phyloP scores from a whole-genome alignment of 164 flowering plant genomes.

The Tetrastigma voinierianum region DNA sequence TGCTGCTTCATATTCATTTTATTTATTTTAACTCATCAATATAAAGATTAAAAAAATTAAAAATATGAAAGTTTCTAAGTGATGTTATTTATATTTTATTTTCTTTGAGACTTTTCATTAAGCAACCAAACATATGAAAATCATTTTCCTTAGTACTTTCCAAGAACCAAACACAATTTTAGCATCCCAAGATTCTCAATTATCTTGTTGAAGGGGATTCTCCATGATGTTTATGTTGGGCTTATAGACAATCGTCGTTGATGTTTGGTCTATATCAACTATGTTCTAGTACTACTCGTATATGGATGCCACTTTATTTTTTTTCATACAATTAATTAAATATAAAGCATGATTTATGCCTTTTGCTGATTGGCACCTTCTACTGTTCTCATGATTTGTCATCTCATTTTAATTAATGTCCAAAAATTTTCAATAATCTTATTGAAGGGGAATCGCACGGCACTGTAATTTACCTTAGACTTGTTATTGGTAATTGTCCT shows the following conservation, averaged over 20 bases:
- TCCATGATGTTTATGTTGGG: neutral
- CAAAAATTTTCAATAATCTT: slow-evolving; percentile 1
- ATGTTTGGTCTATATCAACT: neutral
- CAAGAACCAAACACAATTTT: too few species aligned
- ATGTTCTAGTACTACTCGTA: neutral
- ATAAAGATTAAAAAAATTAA: too few species aligned
- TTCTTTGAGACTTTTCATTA: too few species aligned
- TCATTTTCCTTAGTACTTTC: too few species aligned
- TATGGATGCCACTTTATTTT: neutral
- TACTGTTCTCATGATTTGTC: neutral
- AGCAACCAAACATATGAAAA: too few species aligned
- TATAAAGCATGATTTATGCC: neutral
- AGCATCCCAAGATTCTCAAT: too few species aligned
- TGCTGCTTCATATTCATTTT: too few species aligned
- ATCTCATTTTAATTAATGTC: neutral
- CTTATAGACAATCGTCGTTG: neutral
- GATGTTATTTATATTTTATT: too few species aligned
- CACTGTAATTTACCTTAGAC: slow-evolving; percentile 97
- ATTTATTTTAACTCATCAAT: too few species aligned
- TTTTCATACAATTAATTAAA: neutral
- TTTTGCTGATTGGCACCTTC: neutral
- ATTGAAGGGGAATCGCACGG: slow-evolving; percentile 86
- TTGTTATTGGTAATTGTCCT: slow-evolving; percentile 78
- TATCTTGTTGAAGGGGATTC: too few species aligned
- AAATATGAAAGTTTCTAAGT: too few species aligned